Evolutionary conservation across 225 moss, liverwort and hornwort genomes (phyloP).

Genomic region (Anthoceros angustus): DNA sequence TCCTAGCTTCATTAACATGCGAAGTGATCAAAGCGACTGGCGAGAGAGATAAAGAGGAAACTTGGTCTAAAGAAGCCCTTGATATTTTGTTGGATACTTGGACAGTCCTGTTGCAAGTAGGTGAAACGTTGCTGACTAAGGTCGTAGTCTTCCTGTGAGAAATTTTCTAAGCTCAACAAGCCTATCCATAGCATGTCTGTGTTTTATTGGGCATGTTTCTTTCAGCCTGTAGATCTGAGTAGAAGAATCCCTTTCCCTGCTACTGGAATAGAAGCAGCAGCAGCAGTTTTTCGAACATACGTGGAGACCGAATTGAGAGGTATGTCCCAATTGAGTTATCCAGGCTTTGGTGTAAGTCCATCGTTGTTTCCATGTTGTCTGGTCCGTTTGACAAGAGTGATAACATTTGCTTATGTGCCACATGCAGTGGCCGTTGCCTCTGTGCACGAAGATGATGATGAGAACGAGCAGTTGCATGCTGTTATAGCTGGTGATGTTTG

Average conservation of each 20-base stretch:
- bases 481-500: constrained; percentile 60
- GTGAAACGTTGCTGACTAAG: constrained; percentile 7
- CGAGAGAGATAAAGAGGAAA: constrained; percentile 58
- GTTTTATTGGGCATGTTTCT: background rate
- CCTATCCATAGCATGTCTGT: background rate
- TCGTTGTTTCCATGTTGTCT: background rate
- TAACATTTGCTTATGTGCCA: background rate
- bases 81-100: constrained; percentile 89
- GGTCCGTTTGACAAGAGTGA: background rate
- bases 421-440: constrained; percentile 65
- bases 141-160: background rate
- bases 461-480: constrained; percentile 60
- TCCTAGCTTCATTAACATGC: constrained; percentile 89
- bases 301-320: constrained; percentile 91
- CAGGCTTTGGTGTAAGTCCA: background rate
- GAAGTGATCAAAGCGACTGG: constrained; percentile 82
- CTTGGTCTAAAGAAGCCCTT: constrained; percentile 88
- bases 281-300: constrained; percentile 80
- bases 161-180: background rate
- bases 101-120: constrained; percentile 94
- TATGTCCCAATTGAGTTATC: constrained; percentile 8
- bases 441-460: constrained; percentile 85
- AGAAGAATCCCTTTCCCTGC: constrained; percentile 89
- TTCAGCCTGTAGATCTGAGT: constrained; percentile 97
- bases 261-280: constrained; percentile 88